Evolutionary conservation across 2,329 filamentous ascomycete genomes (phyloP), one percentile per base, ranked within the genome.

Genomic region (Apiospora saccharicola): DNA sequence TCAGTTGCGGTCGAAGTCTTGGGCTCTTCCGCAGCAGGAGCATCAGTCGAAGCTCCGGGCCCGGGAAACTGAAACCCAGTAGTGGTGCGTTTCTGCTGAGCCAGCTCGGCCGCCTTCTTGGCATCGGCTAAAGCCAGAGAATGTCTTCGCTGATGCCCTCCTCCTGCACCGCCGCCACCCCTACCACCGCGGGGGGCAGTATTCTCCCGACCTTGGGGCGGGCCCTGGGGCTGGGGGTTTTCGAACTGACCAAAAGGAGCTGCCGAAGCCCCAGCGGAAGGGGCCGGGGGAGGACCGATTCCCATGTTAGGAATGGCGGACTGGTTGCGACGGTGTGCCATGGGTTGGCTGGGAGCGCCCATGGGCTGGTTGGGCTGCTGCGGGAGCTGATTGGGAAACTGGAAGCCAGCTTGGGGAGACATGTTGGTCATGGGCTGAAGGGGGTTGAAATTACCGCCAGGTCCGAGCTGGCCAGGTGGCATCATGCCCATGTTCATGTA

Each of bases 401-500:
- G 96, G 84, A 97, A 98, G 77, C 92, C 91, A 81, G 91, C 91
- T 82, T 95, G 93, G 76, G 93, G 91, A 72, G 92, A 90, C 78
- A 96, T 89, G 80, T 93, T 94, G 77, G 91, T 87, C 88, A 98
- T 93, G 73, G 90, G 90, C 85, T 96, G 95, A 83, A 95, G 86
- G 80, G 92, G 92, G 85, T 92, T 93, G 87, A 94, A 96, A 74
- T 87, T 87, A 78, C 88, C 89, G 76, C 90, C 91, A 74, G 91
- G 90, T 77, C 90, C 91, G 73, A 98, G 87, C 85, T 98, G 96
- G 79, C 93, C 93, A 70, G 94, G 92, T 77, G 93, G 92, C 79
- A 98, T 92, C 89, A 98, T 95, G 82, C 94, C 94, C 93, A 98
- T 95, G 83, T 96, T 98, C 79, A 98, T 93, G 87, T 98, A 98